Evolutionary conservation across 176 grass and related monocot genomes (phyloP), one percentile per base, ranked within the genome.

Genomic region (Oropetium thomaeum): DNA sequence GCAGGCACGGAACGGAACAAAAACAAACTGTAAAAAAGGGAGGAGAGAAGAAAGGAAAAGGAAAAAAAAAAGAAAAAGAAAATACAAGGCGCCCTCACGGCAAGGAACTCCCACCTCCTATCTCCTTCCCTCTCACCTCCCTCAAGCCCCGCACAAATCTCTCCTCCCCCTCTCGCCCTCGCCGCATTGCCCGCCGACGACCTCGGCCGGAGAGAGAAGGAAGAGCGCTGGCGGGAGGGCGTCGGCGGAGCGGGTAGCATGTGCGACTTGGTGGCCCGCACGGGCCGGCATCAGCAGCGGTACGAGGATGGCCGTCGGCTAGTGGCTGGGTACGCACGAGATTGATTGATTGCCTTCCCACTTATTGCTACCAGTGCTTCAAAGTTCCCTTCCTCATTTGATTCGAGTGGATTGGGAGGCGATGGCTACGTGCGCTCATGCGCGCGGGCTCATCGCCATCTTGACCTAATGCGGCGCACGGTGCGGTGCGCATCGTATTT

Each of bases 231-330:
- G 42, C 35, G 45, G 20, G 43, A 33, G 51, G 72, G 72, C 42
- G 72, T 23, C 65, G 68, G 75, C 59, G 52, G 76, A 52, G 47
- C 10, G 69, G 48, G 51, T 13, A 57, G 76, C 86, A 99, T 99
- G 96, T 92, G 96, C 79, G 96, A 99, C 89, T 77, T 99, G 60
- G 92, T 99, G 73, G 96, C 96, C 38, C 96, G 96, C 71, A 99
- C 96, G 67, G 96, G 96, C 66, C 89, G 96, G 49, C 96, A 99
- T 73, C 96, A 99, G 87, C 96, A 99, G 89, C 96, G 96, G 29
- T 99, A 99, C 74, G 89, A 95, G 74, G 96, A 70, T 31, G 89
- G 92, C 52, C 79, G 89, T 73, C 92, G 92, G 43, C 87, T 99
- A 58, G 85, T 99, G 69, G 91, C 96, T 37, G 92, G 96, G 96